A percentile compares a stretch with the other conserved stretches of the same genome.
Evolutionary conservation across 225 moss, liverwort and hornwort species (phyloP).

Genomic region (Pleurozium schreberi): DNA sequence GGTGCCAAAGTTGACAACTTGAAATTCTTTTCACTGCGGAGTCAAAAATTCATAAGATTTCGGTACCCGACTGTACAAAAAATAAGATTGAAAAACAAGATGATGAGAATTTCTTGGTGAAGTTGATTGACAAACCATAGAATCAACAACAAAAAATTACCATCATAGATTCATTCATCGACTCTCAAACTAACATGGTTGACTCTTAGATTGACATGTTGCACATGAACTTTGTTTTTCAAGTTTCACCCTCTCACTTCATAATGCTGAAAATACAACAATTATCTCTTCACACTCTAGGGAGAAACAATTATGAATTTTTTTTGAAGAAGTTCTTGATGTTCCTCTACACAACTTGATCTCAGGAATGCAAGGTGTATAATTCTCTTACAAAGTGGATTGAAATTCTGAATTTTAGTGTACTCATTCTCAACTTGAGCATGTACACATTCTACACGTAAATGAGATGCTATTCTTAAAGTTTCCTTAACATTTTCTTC

Average conservation of each 20-base stretch:
- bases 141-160: too few relatives aligned
- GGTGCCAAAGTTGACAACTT: too few relatives aligned
- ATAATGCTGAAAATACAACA: too few relatives aligned
- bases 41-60: too few relatives aligned
- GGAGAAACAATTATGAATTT: background rate
- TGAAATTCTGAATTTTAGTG: background rate
- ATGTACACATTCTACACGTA: background rate
- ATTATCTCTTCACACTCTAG: background rate
- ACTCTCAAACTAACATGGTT: too few relatives aligned
- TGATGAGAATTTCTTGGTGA: too few relatives aligned
- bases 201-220: too few relatives aligned
- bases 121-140: too few relatives aligned
- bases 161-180: too few relatives aligned
- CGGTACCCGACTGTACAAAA: too few relatives aligned
- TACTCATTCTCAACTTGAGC: background rate
- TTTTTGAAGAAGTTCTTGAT: background rate
- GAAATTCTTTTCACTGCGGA: too few relatives aligned
- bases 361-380: background rate
- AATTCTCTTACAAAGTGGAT: background rate
- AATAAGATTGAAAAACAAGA: too few relatives aligned
- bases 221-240: background rate
- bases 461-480: background rate
- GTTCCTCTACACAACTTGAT: background rate
- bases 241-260: background rate
- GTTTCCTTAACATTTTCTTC: background rate